Conservation (phyloP, 2,329 filamentous ascomycete species). For the Achaetomium macrosporum region DNA sequence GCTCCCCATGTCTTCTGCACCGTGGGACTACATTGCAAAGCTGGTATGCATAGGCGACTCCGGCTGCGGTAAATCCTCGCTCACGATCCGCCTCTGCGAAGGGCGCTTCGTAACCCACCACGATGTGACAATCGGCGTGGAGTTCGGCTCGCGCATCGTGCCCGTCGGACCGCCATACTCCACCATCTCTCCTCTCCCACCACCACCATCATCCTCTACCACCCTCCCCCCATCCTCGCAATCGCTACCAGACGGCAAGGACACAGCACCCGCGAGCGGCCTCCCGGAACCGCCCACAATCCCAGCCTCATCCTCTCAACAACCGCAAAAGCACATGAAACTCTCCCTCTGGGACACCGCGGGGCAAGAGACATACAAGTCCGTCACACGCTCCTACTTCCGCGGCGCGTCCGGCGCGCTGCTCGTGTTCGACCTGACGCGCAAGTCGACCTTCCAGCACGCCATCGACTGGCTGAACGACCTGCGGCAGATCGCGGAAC, state of each 20-base stretch:
- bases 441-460: conserved; percentile 77
- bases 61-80: conserved; percentile 88
- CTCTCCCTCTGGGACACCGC: conserved; percentile 93
- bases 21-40: conserved; percentile 99
- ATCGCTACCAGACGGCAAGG: not conserved
- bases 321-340: conserved; percentile 76
- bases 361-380: conserved; percentile 96
- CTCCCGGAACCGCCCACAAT: conserved; percentile 48
- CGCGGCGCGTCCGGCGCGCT: conserved; percentile 67
- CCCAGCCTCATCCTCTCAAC: conserved; percentile 24
- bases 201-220: conserved; percentile 45
- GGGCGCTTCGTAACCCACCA: conserved; percentile 90
- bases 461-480: conserved; percentile 93
- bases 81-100: conserved; percentile 94
- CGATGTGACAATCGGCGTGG: conserved; percentile 95
- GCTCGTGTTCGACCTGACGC: conserved; percentile 90
- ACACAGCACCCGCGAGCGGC: conserved; percentile 31
- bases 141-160: conserved; percentile 68
- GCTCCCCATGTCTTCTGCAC: conserved; percentile 50
- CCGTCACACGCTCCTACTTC: conserved; percentile 90
- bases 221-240: conserved; percentile 34
- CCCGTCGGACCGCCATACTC: conserved; percentile 21
- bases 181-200: conserved; percentile 4
- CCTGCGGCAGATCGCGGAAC: conserved; percentile 88
- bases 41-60: conserved; percentile 97